Evolutionary conservation across 768 basidiomycete genomes (phyloP), one percentile per base, ranked within the genome.

Genomic region (Macrolepiota albuminosa): DNA sequence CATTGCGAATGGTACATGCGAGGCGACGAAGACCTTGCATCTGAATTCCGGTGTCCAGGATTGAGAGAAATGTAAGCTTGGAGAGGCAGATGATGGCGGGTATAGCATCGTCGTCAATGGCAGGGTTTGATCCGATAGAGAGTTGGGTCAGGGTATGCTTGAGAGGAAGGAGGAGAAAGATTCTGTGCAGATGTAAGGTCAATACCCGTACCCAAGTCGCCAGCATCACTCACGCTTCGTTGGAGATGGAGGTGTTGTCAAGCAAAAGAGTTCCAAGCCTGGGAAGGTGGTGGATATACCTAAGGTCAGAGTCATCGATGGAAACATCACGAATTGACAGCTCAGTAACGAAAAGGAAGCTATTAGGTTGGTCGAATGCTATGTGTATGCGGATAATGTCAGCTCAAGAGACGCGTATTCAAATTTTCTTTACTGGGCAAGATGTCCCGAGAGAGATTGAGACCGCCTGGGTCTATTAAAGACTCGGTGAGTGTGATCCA

Each of bases 21-120:
- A 87, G 71, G 10, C 75, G 76, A 33, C 87, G 81, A 33, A 88
- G 70, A 3, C 87, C 88, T 2, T 69, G 67, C 80, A 88, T 88
- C 34, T 73, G 72, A 59, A 88, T 75, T 21, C 72, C 64, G 2
- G 87, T 89, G 49, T 76, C 84, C 14, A 78, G 66, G 42, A 88
- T 74, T 4, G 80, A 80, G 29, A 88, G 75, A 60, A 76, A 80
- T 1, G 69, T 67, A 6, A 88, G 75, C 54, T 75, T 79, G 9
- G 67, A 67, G 36, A 87, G 74, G 21, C 82, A 58, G 6, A 81
- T 62, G 50, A 89, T 69, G 47, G 84, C 84, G 26, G 85, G 79
- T 24, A 85, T 72, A 46, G 80, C 78, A 54, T 84, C 84, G 63
- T 87, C 81, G 59, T 80, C 72, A 66, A 89, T 81, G 50, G 69